Evolutionary conservation across 2,329 filamentous ascomycete species (phyloP).

Genomic region (Penicillium verrucosum): DNA sequence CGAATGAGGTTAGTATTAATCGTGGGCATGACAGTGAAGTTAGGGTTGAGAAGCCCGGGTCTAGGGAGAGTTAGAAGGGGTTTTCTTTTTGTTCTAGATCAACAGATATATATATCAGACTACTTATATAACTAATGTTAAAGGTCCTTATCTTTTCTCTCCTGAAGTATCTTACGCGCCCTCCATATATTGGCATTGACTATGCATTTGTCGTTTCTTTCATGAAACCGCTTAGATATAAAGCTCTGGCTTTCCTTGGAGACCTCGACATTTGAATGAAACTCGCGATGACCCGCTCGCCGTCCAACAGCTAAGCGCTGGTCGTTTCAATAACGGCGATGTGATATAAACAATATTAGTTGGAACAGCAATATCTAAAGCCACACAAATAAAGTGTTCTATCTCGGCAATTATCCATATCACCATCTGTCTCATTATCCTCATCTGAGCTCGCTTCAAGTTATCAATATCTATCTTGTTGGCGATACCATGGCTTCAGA

Average conservation of each 20-base stretch:
- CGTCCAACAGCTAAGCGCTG: neutral
- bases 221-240: neutral
- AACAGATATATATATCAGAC: neutral
- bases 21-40: neutral
- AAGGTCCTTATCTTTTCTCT: neutral
- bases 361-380: neutral
- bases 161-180: neutral
- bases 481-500: neutral
- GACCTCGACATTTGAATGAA: neutral
- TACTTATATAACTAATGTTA: neutral
- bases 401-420: neutral
- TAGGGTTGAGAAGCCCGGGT: neutral
- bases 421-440: neutral
- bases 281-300: neutral
- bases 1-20: constrained; percentile 24
- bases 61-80: neutral
- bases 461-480: neutral
- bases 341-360: neutral
- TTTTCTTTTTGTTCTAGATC: neutral
- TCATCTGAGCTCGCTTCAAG: neutral
- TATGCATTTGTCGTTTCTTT: neutral
- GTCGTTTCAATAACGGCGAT: neutral
- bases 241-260: no score
- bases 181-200: neutral
- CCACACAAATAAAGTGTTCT: neutral